Conservation (phyloP, 306 rosid species). For the Quillaja saponaria region DNA sequence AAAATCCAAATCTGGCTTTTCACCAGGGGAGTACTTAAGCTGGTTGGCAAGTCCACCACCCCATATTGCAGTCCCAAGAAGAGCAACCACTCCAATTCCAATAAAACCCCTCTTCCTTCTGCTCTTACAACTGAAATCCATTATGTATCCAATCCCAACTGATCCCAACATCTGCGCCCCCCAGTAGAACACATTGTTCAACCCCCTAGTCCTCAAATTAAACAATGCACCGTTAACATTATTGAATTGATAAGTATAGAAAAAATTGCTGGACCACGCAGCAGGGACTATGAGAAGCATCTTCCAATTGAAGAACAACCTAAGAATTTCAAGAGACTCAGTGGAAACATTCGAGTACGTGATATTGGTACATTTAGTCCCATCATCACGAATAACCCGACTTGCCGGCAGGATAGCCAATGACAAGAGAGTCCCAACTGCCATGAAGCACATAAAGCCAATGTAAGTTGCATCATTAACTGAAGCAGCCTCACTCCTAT, state of each 20-base stretch:
- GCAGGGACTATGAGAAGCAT: constrained; percentile 82
- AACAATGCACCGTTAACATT: constrained; percentile 67
- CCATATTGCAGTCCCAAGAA: constrained; percentile 69
- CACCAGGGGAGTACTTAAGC: constrained; percentile 31
- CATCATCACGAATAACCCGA: constrained; percentile 73
- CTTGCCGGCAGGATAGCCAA: constrained; percentile 59
- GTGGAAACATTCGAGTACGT: constrained; percentile 56
- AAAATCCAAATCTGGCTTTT: constrained; percentile 55
- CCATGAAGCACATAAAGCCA: constrained; percentile 84
- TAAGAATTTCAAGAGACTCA: constrained; percentile 53
- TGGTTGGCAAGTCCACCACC: constrained; percentile 82
- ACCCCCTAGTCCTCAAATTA: constrained; percentile 85
- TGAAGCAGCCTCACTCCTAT: constrained; percentile 49
- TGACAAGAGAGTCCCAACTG: constrained; percentile 52
- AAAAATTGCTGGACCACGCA: constrained; percentile 82
- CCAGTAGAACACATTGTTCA: constrained; percentile 86
- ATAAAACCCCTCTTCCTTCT: constrained; percentile 68
- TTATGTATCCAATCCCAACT: constrained; percentile 63
- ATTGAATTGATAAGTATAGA: constrained; percentile 83
- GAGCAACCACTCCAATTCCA: constrained; percentile 59
- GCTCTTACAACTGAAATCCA: constrained; percentile 85
- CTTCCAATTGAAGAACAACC: constrained; percentile 68
- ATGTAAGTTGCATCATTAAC: constrained; percentile 89
- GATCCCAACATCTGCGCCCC: constrained; percentile 97
- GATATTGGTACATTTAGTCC: constrained; percentile 59